Evolutionary conservation across 2,329 filamentous ascomycete genomes (phyloP), one percentile per base, ranked within the genome.

Genomic region (Coleophoma crateriformis): DNA sequence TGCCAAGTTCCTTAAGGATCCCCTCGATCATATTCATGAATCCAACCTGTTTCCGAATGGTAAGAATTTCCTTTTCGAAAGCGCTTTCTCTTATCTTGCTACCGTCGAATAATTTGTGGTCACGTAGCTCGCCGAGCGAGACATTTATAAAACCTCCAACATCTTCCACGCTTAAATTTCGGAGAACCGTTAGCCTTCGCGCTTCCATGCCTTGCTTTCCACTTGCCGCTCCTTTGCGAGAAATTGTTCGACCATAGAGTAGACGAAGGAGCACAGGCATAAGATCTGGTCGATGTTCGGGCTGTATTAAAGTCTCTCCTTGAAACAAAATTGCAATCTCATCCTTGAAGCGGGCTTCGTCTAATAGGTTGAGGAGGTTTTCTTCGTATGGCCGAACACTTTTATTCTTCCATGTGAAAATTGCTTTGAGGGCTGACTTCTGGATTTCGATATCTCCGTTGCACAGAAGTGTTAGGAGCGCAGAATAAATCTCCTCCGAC

Each of bases 371-470:
- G 54, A 90, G 78, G 20, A 99, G 70, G 58, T 91, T 89, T 58
- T 96, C 90, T 60, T 90, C 82, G 62, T 97, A 96, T 1, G 84
- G 77, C 52, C 78, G 78, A 45, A 99, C 75, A 8, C 78, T 82
- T 2, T 85, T 77, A 50, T 87, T 81, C 66, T 96, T 97, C 92
- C 94, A 99, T 0, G 90, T 82, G 47, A 96, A 75, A 7, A 99
- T 80, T 8, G 87, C 88, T 65, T 90, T 91, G 34, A 99, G 75
- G 0, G 90, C 84, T 42, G 85, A 81, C 57, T 87, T 92, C 66
- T 99, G 94, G 14, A 96, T 81, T 57, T 96, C 92, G 3, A 84
- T 77, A 63, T 99, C 94, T 60, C 94, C 94, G 63, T 96, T 96
- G 40, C 84, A 81, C 56, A 96, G 74, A 19, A 96, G 76, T 33